These are phyloP conservation scores for Pseudogymnoascus sp. DNA, from an alignment of 2,329 filamentous ascomycete species.

Conservation along the genomic window DNA sequence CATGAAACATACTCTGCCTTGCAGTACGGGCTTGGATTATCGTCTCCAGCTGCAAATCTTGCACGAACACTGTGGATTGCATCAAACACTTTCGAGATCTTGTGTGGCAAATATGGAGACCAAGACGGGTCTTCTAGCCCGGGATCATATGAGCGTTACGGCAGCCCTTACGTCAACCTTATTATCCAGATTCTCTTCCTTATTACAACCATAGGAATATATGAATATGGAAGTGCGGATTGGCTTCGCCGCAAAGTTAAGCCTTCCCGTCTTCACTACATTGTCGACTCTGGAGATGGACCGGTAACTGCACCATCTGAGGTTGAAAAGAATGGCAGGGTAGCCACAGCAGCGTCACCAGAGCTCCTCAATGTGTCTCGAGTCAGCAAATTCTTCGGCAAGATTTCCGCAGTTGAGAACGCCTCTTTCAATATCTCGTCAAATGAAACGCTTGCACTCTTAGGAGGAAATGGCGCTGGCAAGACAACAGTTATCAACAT, in stretches of 20 bases:
- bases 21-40: constrained; percentile 49
- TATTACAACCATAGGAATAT: constrained; percentile 15
- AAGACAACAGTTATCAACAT: constrained; percentile 61
- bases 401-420: constrained; percentile 52
- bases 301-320: constrained; percentile 18
- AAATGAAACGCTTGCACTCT: constrained; percentile 56
- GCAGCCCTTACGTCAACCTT: constrained; percentile 22
- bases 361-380: constrained; percentile 54
- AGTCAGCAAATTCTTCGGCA: constrained; percentile 53
- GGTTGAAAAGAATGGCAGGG: constrained; percentile 25
- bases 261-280: constrained; percentile 21
- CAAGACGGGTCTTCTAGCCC: constrained; percentile 11
- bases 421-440: constrained; percentile 55
- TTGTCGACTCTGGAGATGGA: constrained; percentile 23
- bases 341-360: constrained; percentile 24
- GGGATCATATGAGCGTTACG: constrained; percentile 22
- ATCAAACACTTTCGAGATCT: constrained; percentile 19
- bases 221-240: constrained; percentile 24
- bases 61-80: constrained; percentile 49
- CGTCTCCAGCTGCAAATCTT: constrained; percentile 53
- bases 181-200: constrained; percentile 24
- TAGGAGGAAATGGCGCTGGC: constrained; percentile 60
- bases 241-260: constrained; percentile 21
- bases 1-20: constrained; percentile 45
- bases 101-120: constrained; percentile 23